A percentile compares a stretch with the other conserved stretches of the same genome.
Conservation (phyloP, 179 eudicot genomes). For the Silene coronaria region DNA sequence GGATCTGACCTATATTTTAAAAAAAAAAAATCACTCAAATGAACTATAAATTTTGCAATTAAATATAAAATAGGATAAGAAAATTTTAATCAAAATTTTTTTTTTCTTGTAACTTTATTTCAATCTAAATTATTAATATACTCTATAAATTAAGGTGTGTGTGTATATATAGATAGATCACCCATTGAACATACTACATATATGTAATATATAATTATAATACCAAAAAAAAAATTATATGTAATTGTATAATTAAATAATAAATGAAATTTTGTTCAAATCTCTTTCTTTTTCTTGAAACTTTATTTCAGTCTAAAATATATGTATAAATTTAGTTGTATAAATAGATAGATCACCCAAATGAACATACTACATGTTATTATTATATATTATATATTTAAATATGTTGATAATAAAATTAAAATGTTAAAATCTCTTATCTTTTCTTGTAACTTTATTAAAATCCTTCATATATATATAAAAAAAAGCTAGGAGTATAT, state of each 20-base stretch:
- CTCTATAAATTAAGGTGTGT: not conserved
- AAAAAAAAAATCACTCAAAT: not conserved
- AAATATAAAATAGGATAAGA: too few species aligned
- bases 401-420: not conserved
- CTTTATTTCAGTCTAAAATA: not conserved
- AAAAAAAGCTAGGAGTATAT: conserved; percentile 12
- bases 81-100: too few species aligned
- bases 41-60: too few species aligned
- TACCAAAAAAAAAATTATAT: too few species aligned
- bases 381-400: too few species aligned
- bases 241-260: too few species aligned
- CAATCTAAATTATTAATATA: not conserved
- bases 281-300: not conserved
- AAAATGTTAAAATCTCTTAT: not conserved
- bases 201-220: too few species aligned
- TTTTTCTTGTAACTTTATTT: not conserved
- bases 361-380: not conserved
- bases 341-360: not conserved
- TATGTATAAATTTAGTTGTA: not conserved
- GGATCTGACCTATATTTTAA: too few species aligned
- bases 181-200: not conserved
- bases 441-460: not conserved
- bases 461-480: conserved; percentile 8
- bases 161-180: not conserved
- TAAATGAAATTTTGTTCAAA: not conserved